phyloP scores from a whole-genome alignment of 148 eudicot species.

The Rhododendron ovatum region DNA sequence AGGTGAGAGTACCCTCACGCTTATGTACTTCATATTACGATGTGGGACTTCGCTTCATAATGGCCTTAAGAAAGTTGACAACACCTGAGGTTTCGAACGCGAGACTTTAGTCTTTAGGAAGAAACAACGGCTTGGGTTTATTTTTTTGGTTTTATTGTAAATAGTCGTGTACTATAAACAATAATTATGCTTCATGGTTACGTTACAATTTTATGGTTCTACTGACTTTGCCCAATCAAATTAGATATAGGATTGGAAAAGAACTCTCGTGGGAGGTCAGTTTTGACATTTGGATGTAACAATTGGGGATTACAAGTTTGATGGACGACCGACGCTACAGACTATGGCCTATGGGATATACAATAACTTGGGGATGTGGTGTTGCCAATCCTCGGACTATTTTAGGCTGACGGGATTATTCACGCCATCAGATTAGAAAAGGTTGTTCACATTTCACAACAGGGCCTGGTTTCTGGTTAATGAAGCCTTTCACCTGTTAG shows the following conservation, averaged over 20 bases:
- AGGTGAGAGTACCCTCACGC: too few relatives aligned
- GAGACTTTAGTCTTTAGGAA: not conserved
- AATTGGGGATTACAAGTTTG: not conserved
- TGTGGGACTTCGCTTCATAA: too few relatives aligned
- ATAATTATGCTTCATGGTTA: too few relatives aligned
- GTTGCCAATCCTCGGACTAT: not conserved
- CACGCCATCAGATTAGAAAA: not conserved
- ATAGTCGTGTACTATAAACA: too few relatives aligned
- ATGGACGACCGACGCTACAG: not conserved
- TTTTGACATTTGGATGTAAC: not conserved
- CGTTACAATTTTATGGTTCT: too few relatives aligned
- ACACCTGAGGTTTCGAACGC: too few relatives aligned
- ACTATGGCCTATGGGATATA: not conserved
- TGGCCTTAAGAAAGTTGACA: too few relatives aligned
- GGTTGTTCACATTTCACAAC: not conserved
- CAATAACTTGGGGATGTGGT: not conserved
- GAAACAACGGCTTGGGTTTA: not conserved
- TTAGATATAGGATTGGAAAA: not conserved
- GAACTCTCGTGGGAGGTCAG: not conserved
- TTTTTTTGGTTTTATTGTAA: too few relatives aligned
- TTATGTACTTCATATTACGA: too few relatives aligned
- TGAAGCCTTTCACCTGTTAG: not conserved
- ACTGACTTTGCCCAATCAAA: not conserved
- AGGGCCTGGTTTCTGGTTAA: not conserved
- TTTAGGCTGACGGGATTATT: not conserved